Evolutionary conservation across 768 basidiomycete genomes (phyloP).

Genomic region (Phallus indusiatus): DNA sequence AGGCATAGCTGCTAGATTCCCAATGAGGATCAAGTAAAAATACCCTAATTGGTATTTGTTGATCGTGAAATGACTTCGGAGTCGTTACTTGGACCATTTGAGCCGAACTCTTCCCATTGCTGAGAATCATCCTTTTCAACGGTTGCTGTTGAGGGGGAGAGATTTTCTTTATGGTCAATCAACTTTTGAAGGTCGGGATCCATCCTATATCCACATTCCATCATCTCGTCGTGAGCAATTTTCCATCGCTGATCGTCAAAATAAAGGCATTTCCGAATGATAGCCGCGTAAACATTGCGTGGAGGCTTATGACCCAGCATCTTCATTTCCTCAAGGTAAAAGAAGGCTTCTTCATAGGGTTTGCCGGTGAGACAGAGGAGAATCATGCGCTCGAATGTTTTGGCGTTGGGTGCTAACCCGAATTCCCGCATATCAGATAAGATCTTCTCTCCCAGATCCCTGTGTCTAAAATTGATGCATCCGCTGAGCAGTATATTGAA

Average conservation of each 20-base stretch:
- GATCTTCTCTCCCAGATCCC: conserved; percentile 58
- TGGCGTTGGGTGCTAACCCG: conserved; percentile 42
- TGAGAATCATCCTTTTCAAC: not conserved
- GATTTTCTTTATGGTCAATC: conserved; percentile 20
- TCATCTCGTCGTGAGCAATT: conserved; percentile 65
- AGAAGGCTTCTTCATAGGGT: conserved; percentile 79
- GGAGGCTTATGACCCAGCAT: conserved; percentile 45
- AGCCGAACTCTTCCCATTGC: too few relatives aligned
- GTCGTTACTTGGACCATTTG: too few relatives aligned
- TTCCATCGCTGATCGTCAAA: conserved; percentile 52
- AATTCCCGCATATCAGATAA: conserved; percentile 56
- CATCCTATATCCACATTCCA: conserved; percentile 42
- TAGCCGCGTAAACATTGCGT: conserved; percentile 42
- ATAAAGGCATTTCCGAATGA: conserved; percentile 49
- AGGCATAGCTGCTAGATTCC: too few relatives aligned
- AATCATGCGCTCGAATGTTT: conserved; percentile 62
- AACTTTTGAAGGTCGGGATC: conserved; percentile 22
- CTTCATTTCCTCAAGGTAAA: conserved; percentile 87
- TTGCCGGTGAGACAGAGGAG: conserved; percentile 59
- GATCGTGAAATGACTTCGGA: too few relatives aligned
- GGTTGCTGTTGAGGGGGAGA: not conserved
- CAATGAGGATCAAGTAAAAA: too few relatives aligned
- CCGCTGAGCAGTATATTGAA: conserved; percentile 63
- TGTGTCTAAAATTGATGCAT: conserved; percentile 49
- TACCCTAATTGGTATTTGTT: too few relatives aligned